Evolutionary conservation across 2,329 filamentous ascomycete genomes (phyloP).

Genomic region (Colletotrichum endophyticum): DNA sequence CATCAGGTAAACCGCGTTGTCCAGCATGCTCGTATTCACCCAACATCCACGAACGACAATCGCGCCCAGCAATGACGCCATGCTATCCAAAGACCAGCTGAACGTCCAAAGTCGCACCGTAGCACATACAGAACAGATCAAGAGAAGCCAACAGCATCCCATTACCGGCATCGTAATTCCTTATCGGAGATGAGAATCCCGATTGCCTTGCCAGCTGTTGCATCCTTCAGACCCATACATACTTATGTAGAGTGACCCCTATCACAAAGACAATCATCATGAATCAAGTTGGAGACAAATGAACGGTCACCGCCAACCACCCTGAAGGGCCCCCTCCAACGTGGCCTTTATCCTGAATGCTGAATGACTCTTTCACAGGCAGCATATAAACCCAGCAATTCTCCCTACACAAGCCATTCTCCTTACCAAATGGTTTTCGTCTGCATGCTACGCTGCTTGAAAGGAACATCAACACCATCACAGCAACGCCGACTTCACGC

Average conservation of each 20-base stretch:
- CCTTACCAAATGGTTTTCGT: neutral
- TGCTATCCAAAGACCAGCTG: too few species aligned
- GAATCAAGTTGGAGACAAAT: neutral
- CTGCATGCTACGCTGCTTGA: neutral
- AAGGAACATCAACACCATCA: neutral
- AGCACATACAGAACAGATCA: neutral
- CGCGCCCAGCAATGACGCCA: too few species aligned
- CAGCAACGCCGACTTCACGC: neutral
- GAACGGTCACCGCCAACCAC: fast-evolving
- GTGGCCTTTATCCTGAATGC: neutral
- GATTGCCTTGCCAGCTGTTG: too few species aligned
- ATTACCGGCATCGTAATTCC: too few species aligned
- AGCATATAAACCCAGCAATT: neutral
- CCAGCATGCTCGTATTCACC: neutral
- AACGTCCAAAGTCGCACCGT: too few species aligned
- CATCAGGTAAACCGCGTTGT: neutral
- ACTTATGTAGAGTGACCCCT: too few species aligned
- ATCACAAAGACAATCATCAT: too few species aligned
- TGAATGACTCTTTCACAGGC: neutral
- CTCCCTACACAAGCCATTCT: neutral
- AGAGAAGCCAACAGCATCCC: neutral
- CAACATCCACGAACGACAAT: too few species aligned
- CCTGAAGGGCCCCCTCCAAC: neutral
- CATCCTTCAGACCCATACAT: too few species aligned
- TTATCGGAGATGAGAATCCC: too few species aligned